Conservation (phyloP, 179 eudicot species). For the Amaranthus tricolor region DNA sequence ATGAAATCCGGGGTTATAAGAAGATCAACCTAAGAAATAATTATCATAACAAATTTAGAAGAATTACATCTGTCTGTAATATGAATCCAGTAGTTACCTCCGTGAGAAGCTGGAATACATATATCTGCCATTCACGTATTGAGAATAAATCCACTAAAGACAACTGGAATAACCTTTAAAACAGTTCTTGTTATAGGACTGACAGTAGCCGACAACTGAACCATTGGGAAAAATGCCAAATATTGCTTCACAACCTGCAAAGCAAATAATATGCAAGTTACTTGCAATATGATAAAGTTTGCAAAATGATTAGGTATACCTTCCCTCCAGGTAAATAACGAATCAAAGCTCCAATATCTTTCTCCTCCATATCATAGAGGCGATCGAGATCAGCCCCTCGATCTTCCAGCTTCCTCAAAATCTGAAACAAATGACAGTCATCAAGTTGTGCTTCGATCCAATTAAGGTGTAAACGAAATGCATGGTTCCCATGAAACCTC, state of each 20-base stretch:
- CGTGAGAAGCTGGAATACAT: not conserved
- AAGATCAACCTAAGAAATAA: slow-evolving; percentile 67
- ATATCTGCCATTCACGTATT: not conserved
- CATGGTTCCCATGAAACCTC: slow-evolving; percentile 50
- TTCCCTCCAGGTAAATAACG: slow-evolving; percentile 93
- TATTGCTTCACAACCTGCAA: slow-evolving; percentile 84
- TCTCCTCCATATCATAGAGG: slow-evolving; percentile 89
- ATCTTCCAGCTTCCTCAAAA: slow-evolving; percentile 94
- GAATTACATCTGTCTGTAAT: not conserved
- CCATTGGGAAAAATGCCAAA: slow-evolving; percentile 71
- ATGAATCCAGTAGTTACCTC: slow-evolving; percentile 6
- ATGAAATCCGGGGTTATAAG: slow-evolving; percentile 76
- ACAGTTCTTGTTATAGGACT: slow-evolving; percentile 99
- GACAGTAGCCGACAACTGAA: slow-evolving; percentile 85
- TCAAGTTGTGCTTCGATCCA: not conserved
- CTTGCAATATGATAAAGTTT: slow-evolving; percentile 3
- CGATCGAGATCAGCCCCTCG: slow-evolving; percentile 83
- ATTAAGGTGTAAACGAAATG: slow-evolving; percentile 6
- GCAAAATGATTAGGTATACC: slow-evolving; percentile 39
- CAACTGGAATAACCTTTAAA: slow-evolving; percentile 59
- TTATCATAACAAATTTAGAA: slow-evolving; percentile 10
- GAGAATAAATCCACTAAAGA: not conserved
- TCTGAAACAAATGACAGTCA: slow-evolving; percentile 38
- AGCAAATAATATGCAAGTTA: slow-evolving; percentile 14
- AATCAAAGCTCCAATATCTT: slow-evolving; percentile 89